Base-by-base conservation (phyloP, 176 grass and related monocot species). In the Lolium perenne region DNA sequence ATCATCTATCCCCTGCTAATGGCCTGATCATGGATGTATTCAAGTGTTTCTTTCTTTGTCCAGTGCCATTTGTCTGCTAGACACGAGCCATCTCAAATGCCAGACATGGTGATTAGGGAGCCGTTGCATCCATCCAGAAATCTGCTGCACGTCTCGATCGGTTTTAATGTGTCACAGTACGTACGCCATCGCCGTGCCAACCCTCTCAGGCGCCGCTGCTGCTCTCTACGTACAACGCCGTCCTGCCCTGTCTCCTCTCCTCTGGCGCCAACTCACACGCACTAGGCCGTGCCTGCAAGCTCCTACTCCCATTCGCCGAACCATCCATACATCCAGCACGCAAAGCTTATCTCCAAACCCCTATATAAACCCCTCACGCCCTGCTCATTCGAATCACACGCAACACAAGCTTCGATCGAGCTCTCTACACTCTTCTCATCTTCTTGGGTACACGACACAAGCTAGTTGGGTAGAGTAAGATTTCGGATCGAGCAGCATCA, bases 341-440 rank as follows among this genome's bases (percentile, higher is more conserved):
- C 70, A 17, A 72, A 65, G 26, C 75, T 53, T 12, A 53, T 77
- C 77, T 32, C 69, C 67, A 76, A 38, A 74, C 87, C 84, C 80
- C 89, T 91, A 95, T 93, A 95, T 94, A 93, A 93, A 87, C 83
- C 83, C 60, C 7, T 25, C 87, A 7, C 54, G 4, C 43, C 20
- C 56, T 7, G 74, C 18, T 13, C 64, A n/a, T 46, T 63, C 60
- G 90, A 84, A 63, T 60, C 82, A 80, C 72, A 53, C 72, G 74
- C 32, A 35, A 22, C 46, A 12, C 7, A 20, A 77, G 50, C 22
- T 81, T 47, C 58, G 5, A 47, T 49, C 12, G 11, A 74, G 2
- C 26, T 79, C 47, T 10, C 41, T 5, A 5, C 70, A 66, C 12
- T 43, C 3, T 20, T 20, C 50, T 0, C 1, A 14, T 21, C 26